phyloP scores from a whole-genome alignment of 2,329 filamentous ascomycete genomes.

The Bimuria novae-zelandiae region DNA sequence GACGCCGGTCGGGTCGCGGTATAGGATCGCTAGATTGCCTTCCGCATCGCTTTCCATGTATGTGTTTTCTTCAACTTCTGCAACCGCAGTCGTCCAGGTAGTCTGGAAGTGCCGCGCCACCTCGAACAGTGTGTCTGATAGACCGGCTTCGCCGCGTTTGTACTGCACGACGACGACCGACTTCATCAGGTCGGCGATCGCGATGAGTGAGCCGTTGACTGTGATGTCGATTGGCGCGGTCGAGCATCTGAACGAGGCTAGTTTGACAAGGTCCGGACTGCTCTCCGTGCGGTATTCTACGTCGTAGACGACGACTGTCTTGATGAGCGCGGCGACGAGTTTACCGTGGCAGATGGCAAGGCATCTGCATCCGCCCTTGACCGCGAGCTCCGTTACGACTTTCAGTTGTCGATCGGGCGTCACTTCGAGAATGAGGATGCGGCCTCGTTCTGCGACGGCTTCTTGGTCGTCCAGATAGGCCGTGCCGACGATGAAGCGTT shows the following conservation, averaged over 20 bases:
- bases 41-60: constrained; percentile 86
- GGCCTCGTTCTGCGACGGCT: constrained; percentile 63
- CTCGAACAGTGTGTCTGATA: constrained; percentile 70
- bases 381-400: constrained; percentile 67
- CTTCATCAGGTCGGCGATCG: constrained; percentile 92
- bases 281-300: constrained; percentile 60
- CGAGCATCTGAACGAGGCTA: constrained; percentile 77
- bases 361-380: constrained; percentile 81
- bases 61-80: constrained; percentile 70
- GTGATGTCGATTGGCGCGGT: constrained; percentile 83
- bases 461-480: constrained; percentile 71
- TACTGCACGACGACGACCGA: constrained; percentile 81
- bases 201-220: constrained; percentile 74
- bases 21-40: constrained; percentile 84
- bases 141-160: constrained; percentile 59
- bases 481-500: constrained; percentile 91
- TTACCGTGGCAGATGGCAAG: constrained; percentile 72
- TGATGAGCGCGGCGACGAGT: constrained; percentile 86
- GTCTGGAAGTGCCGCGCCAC: constrained; percentile 80
- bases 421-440: constrained; percentile 84
- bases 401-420: constrained; percentile 75
- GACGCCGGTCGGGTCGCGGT: constrained; percentile 72
- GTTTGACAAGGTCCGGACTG: constrained; percentile 64
- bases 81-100: constrained; percentile 79
- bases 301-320: constrained; percentile 71